These are phyloP conservation scores for Microdochium paspali DNA, from an alignment of 2,329 filamentous ascomycete species.

Conservation along the genomic window DNA sequence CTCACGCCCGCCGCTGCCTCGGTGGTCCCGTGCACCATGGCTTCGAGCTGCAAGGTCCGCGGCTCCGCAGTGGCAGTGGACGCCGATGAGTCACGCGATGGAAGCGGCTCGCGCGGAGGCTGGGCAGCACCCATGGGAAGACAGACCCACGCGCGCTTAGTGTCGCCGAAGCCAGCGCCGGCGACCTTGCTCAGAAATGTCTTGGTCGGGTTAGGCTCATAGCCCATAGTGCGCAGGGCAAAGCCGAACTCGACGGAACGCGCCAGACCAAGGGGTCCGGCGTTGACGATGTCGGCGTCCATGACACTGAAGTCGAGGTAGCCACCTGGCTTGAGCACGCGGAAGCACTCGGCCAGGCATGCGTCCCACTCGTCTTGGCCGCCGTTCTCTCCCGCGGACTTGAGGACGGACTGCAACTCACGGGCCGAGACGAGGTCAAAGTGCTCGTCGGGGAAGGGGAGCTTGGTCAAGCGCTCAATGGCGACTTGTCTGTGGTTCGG, in stretches of 20 bases:
- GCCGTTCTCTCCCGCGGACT: slow-evolving; percentile 56
- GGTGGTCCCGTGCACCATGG: slow-evolving; percentile 58
- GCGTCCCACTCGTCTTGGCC: slow-evolving; percentile 75
- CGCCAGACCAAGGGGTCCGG: slow-evolving; percentile 68
- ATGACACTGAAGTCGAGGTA: slow-evolving; percentile 86
- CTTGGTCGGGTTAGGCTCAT: slow-evolving; percentile 78
- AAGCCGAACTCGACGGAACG: slow-evolving; percentile 89
- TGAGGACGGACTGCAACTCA: slow-evolving; percentile 76
- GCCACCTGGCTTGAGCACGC: slow-evolving; percentile 85
- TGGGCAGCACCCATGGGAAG: slow-evolving; percentile 62
- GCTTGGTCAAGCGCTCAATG: slow-evolving; percentile 64
- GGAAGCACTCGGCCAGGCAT: slow-evolving; percentile 77
- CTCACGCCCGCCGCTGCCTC: slow-evolving; percentile 65
- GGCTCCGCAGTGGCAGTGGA: no score
- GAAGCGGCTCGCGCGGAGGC: no score
- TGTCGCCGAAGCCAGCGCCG: slow-evolving; percentile 66
- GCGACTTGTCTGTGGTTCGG: slow-evolving; percentile 78
- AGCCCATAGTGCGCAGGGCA: slow-evolving; percentile 79
- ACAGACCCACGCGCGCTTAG: slow-evolving; percentile 81
- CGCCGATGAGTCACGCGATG: slow-evolving; percentile 23
- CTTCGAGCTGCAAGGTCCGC: slow-evolving; percentile 46
- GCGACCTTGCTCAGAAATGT: slow-evolving; percentile 67
- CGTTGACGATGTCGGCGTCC: slow-evolving; percentile 82
- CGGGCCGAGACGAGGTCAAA: slow-evolving; percentile 91
- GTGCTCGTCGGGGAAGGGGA: slow-evolving; percentile 77